phyloP scores from a whole-genome alignment of 345 rosid species.

The Eucalyptus polybractea region DNA sequence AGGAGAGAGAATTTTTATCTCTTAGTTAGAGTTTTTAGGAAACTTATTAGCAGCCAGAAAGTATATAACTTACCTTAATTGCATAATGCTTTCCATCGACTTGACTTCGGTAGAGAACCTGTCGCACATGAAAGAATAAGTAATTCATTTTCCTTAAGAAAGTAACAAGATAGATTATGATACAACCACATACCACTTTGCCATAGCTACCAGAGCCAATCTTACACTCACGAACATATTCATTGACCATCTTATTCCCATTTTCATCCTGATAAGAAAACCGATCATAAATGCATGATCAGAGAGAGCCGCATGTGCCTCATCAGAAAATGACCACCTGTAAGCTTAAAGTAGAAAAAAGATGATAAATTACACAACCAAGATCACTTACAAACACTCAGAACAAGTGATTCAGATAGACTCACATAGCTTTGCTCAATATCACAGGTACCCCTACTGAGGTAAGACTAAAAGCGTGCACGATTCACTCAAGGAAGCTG shows the following conservation, averaged over 20 bases:
- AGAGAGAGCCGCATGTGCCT: neutral
- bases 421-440: neutral
- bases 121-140: slow-evolving; percentile 6
- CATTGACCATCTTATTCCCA: slow-evolving; percentile 84
- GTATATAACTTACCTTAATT: slow-evolving; percentile 56
- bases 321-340: neutral
- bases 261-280: slow-evolving; percentile 63
- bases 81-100: slow-evolving; percentile 79
- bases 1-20: neutral
- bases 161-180: neutral
- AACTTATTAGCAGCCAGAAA: neutral
- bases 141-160: neutral
- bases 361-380: neutral
- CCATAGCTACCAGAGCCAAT: slow-evolving; percentile 99
- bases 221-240: slow-evolving; percentile 67
- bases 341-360: neutral
- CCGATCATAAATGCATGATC: neutral
- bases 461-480: neutral
- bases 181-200: slow-evolving; percentile 72
- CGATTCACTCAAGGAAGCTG: neutral
- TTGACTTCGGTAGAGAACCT: slow-evolving; percentile 81
- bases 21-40: neutral
- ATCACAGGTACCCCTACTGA: neutral
- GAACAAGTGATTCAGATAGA: neutral
- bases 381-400: neutral